These are phyloP conservation scores for Carpinus fangiana DNA, from an alignment of 306 rosid species.

Conservation along the genomic window DNA sequence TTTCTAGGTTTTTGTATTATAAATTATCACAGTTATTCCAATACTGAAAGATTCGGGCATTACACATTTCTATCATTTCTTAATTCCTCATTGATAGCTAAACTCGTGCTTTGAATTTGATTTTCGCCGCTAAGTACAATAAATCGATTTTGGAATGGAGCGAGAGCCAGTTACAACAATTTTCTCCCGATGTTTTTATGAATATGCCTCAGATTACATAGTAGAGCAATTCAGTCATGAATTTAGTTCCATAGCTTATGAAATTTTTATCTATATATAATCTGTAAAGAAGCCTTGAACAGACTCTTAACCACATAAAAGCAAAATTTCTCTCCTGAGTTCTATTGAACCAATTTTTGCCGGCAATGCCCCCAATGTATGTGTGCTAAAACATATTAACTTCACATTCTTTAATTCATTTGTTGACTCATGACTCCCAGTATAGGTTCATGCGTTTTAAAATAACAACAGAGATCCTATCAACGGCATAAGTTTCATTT, in stretches of 20 bases:
- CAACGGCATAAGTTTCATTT: neutral
- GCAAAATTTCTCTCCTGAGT: neutral
- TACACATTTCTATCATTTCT: neutral
- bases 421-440: neutral
- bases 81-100: neutral
- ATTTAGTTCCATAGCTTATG: neutral
- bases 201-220: neutral
- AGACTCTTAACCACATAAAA: neutral
- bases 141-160: neutral
- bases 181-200: too few relatives aligned
- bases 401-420: neutral
- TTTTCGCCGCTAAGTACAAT: neutral
- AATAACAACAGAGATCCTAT: neutral
- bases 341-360: neutral
- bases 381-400: neutral
- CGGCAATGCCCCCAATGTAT: neutral
- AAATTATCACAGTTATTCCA: neutral
- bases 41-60: neutral
- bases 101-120: neutral
- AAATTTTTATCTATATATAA: neutral
- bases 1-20: neutral
- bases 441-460: neutral
- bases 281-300: neutral
- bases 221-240: conserved; percentile 4
- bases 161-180: neutral